Percentiles rank a stretch among this genome's conserved stretches.
Conservation (phyloP, 345 rosid species). For the Streptanthus diversifolius region DNA sequence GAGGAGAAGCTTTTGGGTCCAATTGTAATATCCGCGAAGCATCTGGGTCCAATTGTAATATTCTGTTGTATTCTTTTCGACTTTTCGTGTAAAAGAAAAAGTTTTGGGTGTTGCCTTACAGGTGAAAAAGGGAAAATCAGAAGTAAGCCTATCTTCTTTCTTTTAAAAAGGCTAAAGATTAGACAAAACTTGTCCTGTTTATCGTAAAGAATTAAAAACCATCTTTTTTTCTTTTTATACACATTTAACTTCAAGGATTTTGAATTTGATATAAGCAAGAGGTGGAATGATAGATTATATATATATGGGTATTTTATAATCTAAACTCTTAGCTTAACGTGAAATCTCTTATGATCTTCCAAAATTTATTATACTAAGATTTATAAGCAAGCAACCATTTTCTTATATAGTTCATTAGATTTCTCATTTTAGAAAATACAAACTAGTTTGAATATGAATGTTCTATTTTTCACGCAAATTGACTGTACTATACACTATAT, state of each 20-base stretch:
- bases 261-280: neutral
- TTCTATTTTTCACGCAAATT: neutral
- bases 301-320: neutral
- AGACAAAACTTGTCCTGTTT: neutral
- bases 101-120: conserved; percentile 29
- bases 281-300: neutral
- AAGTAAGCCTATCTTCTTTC: conserved; percentile 11
- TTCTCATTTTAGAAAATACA: neutral
- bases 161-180: neutral
- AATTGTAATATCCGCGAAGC: conserved; percentile 7
- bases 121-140: conserved; percentile 13
- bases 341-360: neutral
- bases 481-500: neutral
- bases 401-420: neutral
- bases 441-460: neutral
- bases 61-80: conserved; percentile 12
- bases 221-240: neutral
- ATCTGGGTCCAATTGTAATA: conserved; percentile 14
- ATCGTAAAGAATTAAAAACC: neutral
- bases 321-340: neutral
- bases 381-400: neutral
- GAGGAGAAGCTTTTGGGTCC: conserved; percentile 7
- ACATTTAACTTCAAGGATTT: neutral
- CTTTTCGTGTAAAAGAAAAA: conserved; percentile 29
- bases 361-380: neutral